These are phyloP conservation scores for Solanum chmielewskii DNA, from an alignment of 257 asterid genomes.

Conservation along the genomic window DNA sequence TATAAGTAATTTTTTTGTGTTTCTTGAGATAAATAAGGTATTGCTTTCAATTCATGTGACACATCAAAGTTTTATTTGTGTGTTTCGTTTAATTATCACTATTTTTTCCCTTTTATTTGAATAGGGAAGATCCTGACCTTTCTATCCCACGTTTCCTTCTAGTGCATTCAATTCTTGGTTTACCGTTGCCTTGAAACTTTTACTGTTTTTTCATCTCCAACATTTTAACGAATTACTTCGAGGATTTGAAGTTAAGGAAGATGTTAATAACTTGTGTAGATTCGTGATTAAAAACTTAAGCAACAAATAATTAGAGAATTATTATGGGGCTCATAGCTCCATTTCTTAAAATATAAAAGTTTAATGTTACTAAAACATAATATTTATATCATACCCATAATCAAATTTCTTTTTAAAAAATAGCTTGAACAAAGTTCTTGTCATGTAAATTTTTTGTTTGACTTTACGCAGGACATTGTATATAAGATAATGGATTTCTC, in stretches of 20 bases:
- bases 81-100: not conserved
- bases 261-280: not conserved
- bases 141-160: not conserved
- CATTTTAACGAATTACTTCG: not conserved
- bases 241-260: not conserved
- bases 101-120: not conserved
- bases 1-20: not conserved
- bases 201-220: not conserved
- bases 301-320: not conserved
- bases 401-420: not conserved
- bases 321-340: not conserved
- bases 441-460: not conserved
- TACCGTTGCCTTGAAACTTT: not conserved
- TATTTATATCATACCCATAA: not conserved
- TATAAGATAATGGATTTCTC: not conserved
- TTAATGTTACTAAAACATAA: not conserved
- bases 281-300: not conserved
- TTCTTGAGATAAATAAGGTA: not conserved
- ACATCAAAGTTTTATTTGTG: not conserved
- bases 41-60: not conserved
- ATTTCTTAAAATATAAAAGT: not conserved
- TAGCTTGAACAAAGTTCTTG: not conserved
- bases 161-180: not conserved
- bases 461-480: not conserved
- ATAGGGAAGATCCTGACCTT: not conserved